These are phyloP conservation scores for Fusarium brachygibbosum DNA, from an alignment of 2,329 filamentous ascomycete species.

Conservation along the genomic window DNA sequence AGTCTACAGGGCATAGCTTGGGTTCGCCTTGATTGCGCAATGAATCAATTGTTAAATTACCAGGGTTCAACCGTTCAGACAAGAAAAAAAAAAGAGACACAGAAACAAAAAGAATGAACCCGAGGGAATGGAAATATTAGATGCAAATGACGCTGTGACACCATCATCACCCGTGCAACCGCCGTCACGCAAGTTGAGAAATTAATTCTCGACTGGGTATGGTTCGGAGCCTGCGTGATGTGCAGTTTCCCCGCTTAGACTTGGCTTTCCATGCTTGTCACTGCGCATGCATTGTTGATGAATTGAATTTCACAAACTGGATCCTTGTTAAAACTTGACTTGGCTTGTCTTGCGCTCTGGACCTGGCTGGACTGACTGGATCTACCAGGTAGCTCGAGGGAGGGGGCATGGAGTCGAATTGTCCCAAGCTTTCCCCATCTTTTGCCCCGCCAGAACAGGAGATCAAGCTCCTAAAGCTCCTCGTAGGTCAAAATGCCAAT, in stretches of 20 bases:
- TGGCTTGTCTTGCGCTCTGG: neutral
- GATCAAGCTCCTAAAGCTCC: slow-evolving; percentile 34
- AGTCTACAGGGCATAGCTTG: neutral
- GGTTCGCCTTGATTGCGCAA: neutral
- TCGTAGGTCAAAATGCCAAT: neutral
- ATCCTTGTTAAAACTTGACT: too few species aligned
- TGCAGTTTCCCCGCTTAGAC: slow-evolving; percentile 25
- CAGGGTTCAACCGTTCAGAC: neutral
- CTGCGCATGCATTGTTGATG: neutral
- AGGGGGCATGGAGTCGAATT: neutral
- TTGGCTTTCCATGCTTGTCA: slow-evolving; percentile 14
- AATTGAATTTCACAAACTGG: slow-evolving; percentile 5
- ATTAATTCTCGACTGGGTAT: slow-evolving; percentile 21
- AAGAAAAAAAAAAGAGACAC: neutral
- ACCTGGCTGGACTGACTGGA: neutral
- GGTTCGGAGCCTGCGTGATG: neutral
- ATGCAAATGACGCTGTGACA: slow-evolving; percentile 47
- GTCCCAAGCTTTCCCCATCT: slow-evolving; percentile 36
- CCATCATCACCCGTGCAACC: slow-evolving; percentile 43
- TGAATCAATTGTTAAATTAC: neutral
- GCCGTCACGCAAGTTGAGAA: slow-evolving; percentile 11
- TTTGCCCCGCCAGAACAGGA: slow-evolving; percentile 31
- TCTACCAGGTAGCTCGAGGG: neutral
- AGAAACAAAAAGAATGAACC: neutral
- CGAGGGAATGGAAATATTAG: slow-evolving; percentile 29